Evolutionary conservation across 371 early-diverging fungal genomes (phyloP).

Genomic region (Zopfochytrium polystomum): DNA sequence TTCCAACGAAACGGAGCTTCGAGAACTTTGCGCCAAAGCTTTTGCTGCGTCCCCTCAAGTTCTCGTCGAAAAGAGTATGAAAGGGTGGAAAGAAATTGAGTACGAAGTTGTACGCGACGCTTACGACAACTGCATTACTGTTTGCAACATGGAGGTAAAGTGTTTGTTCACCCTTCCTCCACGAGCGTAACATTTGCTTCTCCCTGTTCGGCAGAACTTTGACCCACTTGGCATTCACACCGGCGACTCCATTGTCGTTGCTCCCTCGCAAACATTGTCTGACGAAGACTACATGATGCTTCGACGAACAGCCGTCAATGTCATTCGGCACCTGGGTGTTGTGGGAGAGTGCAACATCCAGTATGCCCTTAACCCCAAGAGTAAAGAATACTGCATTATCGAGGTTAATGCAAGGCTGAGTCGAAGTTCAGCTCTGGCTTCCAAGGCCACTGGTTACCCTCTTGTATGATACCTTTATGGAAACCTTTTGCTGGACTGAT

Average conservation of each 20-base stretch:
- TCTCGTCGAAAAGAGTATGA: conserved; percentile 91
- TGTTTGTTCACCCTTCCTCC: not conserved
- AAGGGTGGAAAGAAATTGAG: conserved; percentile 98
- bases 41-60: conserved; percentile 88
- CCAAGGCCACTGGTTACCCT: conserved; percentile 97
- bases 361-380: conserved; percentile 91
- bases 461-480: conserved; percentile 40
- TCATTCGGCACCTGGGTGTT: conserved; percentile 72
- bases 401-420: conserved; percentile 96
- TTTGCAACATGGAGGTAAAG: conserved; percentile 91
- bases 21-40: conserved; percentile 74
- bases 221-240: conserved; percentile 97
- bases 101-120: conserved; percentile 95
- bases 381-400: conserved; percentile 90
- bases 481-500: not conserved
- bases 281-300: conserved; percentile 97
- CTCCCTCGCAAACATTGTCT: conserved; percentile 89
- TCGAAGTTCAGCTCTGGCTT: conserved; percentile 83
- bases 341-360: conserved; percentile 97
- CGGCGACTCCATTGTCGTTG: conserved; percentile 95
- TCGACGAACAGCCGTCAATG: conserved; percentile 81
- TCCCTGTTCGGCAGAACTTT: conserved; percentile 63
- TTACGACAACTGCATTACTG: conserved; percentile 91
- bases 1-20: conserved; percentile 71
- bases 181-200: not conserved